Evolutionary conservation across 2,329 filamentous ascomycete species (phyloP).

Genomic region (Chaetomiaceae sp.): DNA sequence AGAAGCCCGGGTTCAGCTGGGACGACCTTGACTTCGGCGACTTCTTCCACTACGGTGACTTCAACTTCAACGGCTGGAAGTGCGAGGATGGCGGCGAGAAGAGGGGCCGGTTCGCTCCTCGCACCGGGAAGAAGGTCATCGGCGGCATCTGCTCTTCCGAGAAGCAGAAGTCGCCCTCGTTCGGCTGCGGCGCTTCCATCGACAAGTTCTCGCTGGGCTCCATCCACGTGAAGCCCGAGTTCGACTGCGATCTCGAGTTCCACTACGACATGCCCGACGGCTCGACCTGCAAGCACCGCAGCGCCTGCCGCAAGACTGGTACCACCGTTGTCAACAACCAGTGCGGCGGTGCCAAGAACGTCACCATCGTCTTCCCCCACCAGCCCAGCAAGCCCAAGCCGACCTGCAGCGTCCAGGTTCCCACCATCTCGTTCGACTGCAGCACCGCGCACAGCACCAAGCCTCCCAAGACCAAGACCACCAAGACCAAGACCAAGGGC

Average conservation of each 20-base stretch:
- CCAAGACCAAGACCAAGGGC: conserved; percentile 8
- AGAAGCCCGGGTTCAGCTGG: conserved; percentile 70
- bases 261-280: conserved; percentile 83
- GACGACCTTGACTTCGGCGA: conserved; percentile 53
- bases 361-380: conserved; percentile 64
- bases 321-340: conserved; percentile 74
- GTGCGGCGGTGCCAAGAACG: conserved; percentile 84
- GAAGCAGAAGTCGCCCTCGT: conserved; percentile 49
- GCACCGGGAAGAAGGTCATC: conserved; percentile 56
- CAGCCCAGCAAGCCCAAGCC: conserved; percentile 53
- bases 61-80: conserved; percentile 67
- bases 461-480: conserved; percentile 29
- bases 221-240: conserved; percentile 68
- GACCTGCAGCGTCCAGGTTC: conserved; percentile 66
- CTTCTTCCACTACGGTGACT: conserved; percentile 65
- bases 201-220: conserved; percentile 69
- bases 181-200: conserved; percentile 45
- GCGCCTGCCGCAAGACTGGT: conserved; percentile 61
- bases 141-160: conserved; percentile 47
- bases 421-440: conserved; percentile 74
- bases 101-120: conserved; percentile 52
- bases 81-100: conserved; percentile 52
- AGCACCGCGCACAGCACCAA: conserved; percentile 31
- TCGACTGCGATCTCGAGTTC: conserved; percentile 77
- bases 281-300: conserved; percentile 72